Evolutionary conservation across 169 alveolate species (phyloP).

Genomic region (Perkinsus chesapeaki): DNA sequence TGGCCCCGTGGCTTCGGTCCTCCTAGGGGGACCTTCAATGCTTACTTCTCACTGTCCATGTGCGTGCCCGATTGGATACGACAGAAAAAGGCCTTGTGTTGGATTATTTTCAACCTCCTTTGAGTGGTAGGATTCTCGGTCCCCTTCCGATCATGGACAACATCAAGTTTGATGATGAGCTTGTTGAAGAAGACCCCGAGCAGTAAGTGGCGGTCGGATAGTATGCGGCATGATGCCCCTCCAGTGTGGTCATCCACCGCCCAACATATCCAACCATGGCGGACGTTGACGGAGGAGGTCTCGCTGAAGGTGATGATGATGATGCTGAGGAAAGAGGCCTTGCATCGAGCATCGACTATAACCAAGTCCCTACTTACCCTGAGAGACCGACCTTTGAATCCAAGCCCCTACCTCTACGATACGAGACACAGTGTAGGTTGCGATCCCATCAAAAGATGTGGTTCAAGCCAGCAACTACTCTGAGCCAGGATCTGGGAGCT

Average conservation of each 20-base stretch:
- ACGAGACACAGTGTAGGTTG: background rate
- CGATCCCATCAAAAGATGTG: too few relatives aligned
- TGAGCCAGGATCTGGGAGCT: too few relatives aligned
- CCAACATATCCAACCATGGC: background rate
- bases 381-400: background rate
- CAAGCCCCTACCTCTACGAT: background rate
- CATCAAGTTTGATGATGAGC: background rate
- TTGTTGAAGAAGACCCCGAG: background rate
- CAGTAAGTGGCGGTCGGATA: background rate
- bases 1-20: too few relatives aligned
- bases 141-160: background rate
- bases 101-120: too few relatives aligned
- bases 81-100: too few relatives aligned
- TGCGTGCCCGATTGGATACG: too few relatives aligned
- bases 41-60: too few relatives aligned
- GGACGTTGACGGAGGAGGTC: background rate
- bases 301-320: background rate
- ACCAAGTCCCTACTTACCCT: conserved; percentile 2
- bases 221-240: background rate
- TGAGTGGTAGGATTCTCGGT: too few relatives aligned
- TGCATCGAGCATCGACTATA: background rate
- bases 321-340: background rate
- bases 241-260: background rate
- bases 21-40: too few relatives aligned
- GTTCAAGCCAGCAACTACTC: too few relatives aligned